Conservation (phyloP, 2,329 filamentous ascomycete species). For the Calonectria pauciramosa region DNA sequence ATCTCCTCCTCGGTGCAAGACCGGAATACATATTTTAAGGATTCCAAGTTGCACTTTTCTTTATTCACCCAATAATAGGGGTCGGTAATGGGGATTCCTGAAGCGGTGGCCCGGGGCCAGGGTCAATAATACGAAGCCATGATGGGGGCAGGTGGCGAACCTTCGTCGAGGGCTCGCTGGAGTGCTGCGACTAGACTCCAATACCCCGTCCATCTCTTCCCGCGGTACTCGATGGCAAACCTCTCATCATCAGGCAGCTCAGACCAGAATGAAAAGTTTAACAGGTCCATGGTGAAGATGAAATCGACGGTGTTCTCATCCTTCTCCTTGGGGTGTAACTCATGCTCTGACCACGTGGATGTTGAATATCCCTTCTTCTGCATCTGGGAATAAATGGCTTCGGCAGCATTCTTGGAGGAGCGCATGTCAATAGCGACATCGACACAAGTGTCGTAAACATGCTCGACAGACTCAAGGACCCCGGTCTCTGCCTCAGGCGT, state of each 20-base stretch:
- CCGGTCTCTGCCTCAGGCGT: slow-evolving; percentile 79
- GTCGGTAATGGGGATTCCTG: slow-evolving; percentile 89
- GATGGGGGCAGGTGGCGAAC: slow-evolving; percentile 50
- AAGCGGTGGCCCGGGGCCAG: background rate
- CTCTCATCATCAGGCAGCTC: slow-evolving; percentile 76
- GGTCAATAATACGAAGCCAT: slow-evolving; percentile 14
- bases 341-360: slow-evolving; percentile 87
- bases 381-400: slow-evolving; percentile 85
- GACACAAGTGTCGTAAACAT: slow-evolving; percentile 91
- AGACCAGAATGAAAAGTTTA: slow-evolving; percentile 99
- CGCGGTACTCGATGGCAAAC: slow-evolving; percentile 87
- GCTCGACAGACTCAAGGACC: slow-evolving; percentile 85
- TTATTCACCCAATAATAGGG: slow-evolving; percentile 88
- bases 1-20: slow-evolving; percentile 90
- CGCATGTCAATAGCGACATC: slow-evolving; percentile 91
- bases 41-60: slow-evolving; percentile 80
- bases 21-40: slow-evolving; percentile 83
- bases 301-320: slow-evolving; percentile 88
- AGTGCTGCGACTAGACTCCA: slow-evolving; percentile 92
- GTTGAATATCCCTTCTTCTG: slow-evolving; percentile 86
- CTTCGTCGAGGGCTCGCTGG: slow-evolving; percentile 90
- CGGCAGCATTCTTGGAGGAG: slow-evolving; percentile 85
- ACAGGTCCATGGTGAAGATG: slow-evolving; percentile 95
- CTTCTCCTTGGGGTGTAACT: slow-evolving; percentile 87
- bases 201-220: slow-evolving; percentile 90